A percentile compares a stretch with the other conserved stretches of the same genome.
phyloP scores from a whole-genome alignment of 257 asterid genomes.

The Perilla frutescens region DNA sequence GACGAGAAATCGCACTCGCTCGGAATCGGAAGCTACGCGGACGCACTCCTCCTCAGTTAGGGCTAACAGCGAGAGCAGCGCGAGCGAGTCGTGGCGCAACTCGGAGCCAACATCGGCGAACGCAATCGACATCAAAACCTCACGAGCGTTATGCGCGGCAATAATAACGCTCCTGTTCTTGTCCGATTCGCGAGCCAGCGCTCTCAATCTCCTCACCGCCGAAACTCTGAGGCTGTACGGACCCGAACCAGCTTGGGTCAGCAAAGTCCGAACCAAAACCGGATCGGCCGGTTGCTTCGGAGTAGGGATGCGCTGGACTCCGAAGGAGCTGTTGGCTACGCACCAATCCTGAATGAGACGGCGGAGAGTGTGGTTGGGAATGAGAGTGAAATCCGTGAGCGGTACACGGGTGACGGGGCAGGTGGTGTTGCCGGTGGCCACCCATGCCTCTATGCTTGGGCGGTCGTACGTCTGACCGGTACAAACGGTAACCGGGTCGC shows the following conservation, averaged over 20 bases:
- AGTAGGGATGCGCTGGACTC: conserved; percentile 90
- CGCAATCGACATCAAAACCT: conserved; percentile 53
- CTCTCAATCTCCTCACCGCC: conserved; percentile 69
- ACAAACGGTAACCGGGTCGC: conserved; percentile 89
- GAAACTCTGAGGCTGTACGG: conserved; percentile 48
- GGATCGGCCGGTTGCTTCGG: conserved; percentile 99
- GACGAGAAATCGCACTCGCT: conserved; percentile 60
- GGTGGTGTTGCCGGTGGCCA: conserved; percentile 90
- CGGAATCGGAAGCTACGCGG: conserved; percentile 65
- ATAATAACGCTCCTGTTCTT: conserved; percentile 76
- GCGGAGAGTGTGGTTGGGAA: conserved; percentile 94
- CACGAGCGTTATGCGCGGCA: conserved; percentile 54
- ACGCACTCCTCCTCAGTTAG: conserved; percentile 70
- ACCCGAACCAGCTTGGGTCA: conserved; percentile 59
- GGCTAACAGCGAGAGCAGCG: conserved; percentile 62
- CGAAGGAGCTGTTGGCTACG: conserved; percentile 80
- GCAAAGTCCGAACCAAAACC: conserved; percentile 61
- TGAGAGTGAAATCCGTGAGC: conserved; percentile 75
- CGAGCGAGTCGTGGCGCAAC: conserved; percentile 69
- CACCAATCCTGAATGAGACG: conserved; percentile 98
- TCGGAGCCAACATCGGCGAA: conserved; percentile 56
- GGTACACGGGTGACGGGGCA: conserved; percentile 90
- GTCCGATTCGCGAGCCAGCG: conserved; percentile 83
- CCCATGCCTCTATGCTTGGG: conserved; percentile 89
- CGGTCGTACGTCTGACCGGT: conserved; percentile 99